Base-by-base conservation (phyloP, 768 basidiomycete species). In the Glaciozyma antarctica region DNA sequence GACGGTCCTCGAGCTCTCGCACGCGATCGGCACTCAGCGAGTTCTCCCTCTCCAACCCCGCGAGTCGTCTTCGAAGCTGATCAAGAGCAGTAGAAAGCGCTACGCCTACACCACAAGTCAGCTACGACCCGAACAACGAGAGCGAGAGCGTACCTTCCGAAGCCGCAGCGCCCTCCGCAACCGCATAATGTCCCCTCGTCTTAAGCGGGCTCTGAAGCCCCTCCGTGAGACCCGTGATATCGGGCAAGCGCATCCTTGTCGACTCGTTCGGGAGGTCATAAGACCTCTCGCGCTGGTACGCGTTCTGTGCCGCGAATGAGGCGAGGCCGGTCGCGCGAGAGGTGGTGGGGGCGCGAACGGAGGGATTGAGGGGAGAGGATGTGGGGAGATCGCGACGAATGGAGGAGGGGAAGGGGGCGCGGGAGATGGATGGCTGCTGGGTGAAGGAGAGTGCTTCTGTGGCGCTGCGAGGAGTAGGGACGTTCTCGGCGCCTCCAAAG, bases 211-310 rank as follows among this genome's bases (percentile, higher is more conserved):
- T 70, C 53, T 32, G 3, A 13, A 74, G 58, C 4, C 68, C 63
- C 9, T 74, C 73, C 7, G 73, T 74, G 5, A 74, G 26, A 7
- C 68, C 72, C 21, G 73, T 74, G 48, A 68, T 49, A 41, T 74
- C 67, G 10, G 73, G 73, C 21, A 74, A 41, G 12, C 68, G 63
- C 30, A 55, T 58, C 58, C 44, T 26, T 41, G 38, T 43, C 58
- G 54, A 32, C 3, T 55, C 54, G 54, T 61, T 28, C 47, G 51
- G 51, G 51, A 52, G 26, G 22, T 52, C 38, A 41, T 41, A 41
- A 15, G 38, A 41, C 38, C 19, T 22, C 51, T 52, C 51, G 51
- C 30, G 51, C 51, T 30, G 30, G 24, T 26, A 17, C 30, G 26
- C 24, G 24, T 52, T 30, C 30, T 52, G 51, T 24, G n/a, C 49